Percentiles rank a stretch among this genome's conserved stretches.
Evolutionary conservation across 2,329 filamentous ascomycete species (phyloP).

Genomic region (Xylariaceae sp.): DNA sequence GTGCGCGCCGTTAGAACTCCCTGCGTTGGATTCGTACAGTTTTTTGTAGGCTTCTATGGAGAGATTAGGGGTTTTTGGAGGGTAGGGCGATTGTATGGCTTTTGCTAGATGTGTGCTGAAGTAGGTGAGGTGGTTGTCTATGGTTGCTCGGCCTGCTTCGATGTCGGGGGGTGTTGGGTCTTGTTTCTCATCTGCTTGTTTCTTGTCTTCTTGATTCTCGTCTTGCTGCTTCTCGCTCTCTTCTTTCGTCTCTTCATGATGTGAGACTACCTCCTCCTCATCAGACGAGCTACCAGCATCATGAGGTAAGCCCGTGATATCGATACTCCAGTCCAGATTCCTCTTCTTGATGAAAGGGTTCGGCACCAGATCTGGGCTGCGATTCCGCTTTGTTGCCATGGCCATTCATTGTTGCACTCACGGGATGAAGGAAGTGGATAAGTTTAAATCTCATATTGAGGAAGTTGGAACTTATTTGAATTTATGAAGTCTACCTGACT

Average conservation of each 20-base stretch:
- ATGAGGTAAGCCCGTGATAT: conserved; percentile 19
- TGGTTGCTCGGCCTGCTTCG: conserved; percentile 36
- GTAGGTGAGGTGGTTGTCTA: conserved; percentile 38
- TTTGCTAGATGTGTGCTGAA: conserved; percentile 35
- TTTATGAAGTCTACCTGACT: background rate
- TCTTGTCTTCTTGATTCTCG: background rate
- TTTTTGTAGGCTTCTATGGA: conserved; percentile 33
- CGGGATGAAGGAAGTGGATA: too few species aligned
- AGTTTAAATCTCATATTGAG: background rate
- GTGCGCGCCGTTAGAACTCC: conserved; percentile 40
- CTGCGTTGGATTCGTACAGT: conserved; percentile 36
- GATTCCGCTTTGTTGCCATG: conserved; percentile 31
- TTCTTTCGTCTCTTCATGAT: conserved; percentile 2
- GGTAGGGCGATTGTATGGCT: conserved; percentile 24
- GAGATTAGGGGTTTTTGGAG: conserved; percentile 29
- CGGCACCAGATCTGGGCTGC: conserved; percentile 35
- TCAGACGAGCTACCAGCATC: conserved; percentile 14
- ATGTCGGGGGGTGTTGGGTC: conserved; percentile 34
- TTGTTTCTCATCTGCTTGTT: too few species aligned
- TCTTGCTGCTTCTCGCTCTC: too few species aligned
- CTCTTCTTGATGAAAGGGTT: conserved; percentile 45
- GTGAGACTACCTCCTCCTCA: conserved; percentile 8
- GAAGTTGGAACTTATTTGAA: background rate
- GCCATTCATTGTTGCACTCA: background rate
- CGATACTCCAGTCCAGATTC: conserved; percentile 41